Conservation (phyloP, 768 basidiomycete genomes). For the Amanita rimosa region DNA sequence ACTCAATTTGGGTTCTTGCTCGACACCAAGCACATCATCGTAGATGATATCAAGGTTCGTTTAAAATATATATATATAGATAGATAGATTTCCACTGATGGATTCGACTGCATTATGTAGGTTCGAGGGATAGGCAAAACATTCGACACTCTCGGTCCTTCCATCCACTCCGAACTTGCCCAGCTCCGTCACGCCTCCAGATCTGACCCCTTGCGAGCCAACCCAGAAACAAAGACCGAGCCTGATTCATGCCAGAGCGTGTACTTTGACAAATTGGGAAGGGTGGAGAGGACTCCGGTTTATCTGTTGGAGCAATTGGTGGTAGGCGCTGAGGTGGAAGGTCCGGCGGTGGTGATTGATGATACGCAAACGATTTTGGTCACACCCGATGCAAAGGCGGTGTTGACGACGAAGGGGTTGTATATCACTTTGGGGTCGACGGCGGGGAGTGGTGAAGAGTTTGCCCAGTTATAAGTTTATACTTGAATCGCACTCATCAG, state of each 20-base stretch:
- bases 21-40: slow-evolving; percentile 71
- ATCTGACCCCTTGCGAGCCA: slow-evolving; percentile 20
- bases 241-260: slow-evolving; percentile 51
- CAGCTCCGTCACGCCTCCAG: slow-evolving; percentile 29
- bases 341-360: slow-evolving; percentile 93
- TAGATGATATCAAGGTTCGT: slow-evolving; percentile 94
- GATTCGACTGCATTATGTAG: too few relatives aligned
- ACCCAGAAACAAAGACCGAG: slow-evolving; percentile 16
- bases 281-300: slow-evolving; percentile 72
- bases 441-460: too few relatives aligned
- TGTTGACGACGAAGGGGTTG: slow-evolving; percentile 62
- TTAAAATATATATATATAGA: too few relatives aligned
- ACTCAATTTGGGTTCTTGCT: slow-evolving; percentile 88
- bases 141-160: slow-evolving; percentile 68
- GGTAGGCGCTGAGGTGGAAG: slow-evolving; percentile 62
- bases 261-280: slow-evolving; percentile 74
- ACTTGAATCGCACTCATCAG: too few relatives aligned
- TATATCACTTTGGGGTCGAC: slow-evolving; percentile 38
- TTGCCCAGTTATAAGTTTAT: too few relatives aligned
- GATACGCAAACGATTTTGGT: slow-evolving; percentile 92
- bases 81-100: too few relatives aligned
- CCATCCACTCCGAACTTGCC: slow-evolving; percentile 67
- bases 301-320: slow-evolving; percentile 55
- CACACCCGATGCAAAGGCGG: slow-evolving; percentile 57
- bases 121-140: slow-evolving; percentile 87